Percentiles rank a stretch among this genome's conserved stretches.
Conservation (phyloP, 2,329 filamentous ascomycete species). For the Hysterium pulicare region DNA sequence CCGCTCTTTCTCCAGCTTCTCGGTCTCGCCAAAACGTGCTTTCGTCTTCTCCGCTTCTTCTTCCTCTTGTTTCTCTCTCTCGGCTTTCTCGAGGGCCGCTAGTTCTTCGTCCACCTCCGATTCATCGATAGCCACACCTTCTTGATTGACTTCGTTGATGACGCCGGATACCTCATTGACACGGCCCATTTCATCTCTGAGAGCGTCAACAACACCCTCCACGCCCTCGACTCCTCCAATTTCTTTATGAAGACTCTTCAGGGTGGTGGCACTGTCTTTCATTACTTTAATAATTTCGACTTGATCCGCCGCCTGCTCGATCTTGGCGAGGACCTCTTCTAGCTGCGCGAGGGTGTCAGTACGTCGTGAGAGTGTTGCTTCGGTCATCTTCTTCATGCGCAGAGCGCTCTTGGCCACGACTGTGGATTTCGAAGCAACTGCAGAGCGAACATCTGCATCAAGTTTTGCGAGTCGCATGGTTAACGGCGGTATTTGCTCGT, state of each 20-base stretch:
- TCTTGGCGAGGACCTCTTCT: slow-evolving; percentile 76
- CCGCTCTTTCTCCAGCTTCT: slow-evolving; percentile 53
- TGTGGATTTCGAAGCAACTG: slow-evolving; percentile 70
- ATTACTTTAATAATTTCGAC: slow-evolving; percentile 80
- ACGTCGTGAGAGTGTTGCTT: slow-evolving; percentile 68
- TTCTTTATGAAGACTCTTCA: slow-evolving; percentile 70
- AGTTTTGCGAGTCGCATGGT: slow-evolving; percentile 50
- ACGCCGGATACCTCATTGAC: slow-evolving; percentile 75
- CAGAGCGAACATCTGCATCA: slow-evolving; percentile 60
- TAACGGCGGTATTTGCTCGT: slow-evolving; percentile 64
- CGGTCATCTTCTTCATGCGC: slow-evolving; percentile 76
- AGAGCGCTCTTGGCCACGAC: slow-evolving; percentile 74
- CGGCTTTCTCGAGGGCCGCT: slow-evolving; percentile 65
- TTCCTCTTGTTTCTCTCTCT: slow-evolving; percentile 67
- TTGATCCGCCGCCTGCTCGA: slow-evolving; percentile 82
- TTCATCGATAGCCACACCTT: slow-evolving; percentile 61
- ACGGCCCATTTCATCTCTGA: slow-evolving; percentile 73
- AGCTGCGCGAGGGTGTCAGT: slow-evolving; percentile 74
- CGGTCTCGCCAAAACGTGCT: slow-evolving; percentile 40
- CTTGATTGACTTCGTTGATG: slow-evolving; percentile 58
- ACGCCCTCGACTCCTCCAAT: slow-evolving; percentile 75
- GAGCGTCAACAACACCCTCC: slow-evolving; percentile 68
- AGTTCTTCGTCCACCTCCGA: slow-evolving; percentile 84
- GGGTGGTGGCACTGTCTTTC: slow-evolving; percentile 69
- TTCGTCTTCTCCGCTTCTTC: slow-evolving; percentile 34